A percentile compares a stretch with the other conserved stretches of the same genome.
Evolutionary conservation across 192 early-diverging fungal genomes (phyloP).

Genomic region (Coemansia javaensis): DNA sequence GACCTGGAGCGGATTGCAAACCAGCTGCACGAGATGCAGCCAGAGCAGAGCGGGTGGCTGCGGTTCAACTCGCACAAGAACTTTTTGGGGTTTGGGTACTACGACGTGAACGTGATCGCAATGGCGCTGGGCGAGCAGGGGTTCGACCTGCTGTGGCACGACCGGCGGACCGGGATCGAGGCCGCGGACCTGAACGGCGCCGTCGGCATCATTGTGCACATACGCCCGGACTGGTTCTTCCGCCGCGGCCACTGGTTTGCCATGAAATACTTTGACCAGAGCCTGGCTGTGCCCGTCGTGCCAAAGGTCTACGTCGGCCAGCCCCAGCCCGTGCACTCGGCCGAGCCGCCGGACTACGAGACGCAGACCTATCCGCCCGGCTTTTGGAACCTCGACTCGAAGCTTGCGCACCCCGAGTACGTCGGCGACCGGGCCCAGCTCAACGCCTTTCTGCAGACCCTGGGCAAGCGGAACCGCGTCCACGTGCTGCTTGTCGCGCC

Average conservation of each 20-base stretch:
- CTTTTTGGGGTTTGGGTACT: conserved; percentile 45
- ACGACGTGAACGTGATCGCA: conserved; percentile 50
- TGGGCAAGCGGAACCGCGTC: conserved; percentile 32
- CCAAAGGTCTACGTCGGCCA: conserved; percentile 24
- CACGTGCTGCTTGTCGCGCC: conserved; percentile 40
- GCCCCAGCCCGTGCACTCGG: conserved; percentile 28
- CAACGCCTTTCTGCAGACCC: conserved; percentile 18
- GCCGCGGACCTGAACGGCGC: conserved; percentile 17
- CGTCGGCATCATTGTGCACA: conserved; percentile 43
- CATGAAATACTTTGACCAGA: conserved; percentile 27
- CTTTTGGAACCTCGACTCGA: conserved; percentile 49
- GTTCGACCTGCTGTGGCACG: conserved; percentile 39
- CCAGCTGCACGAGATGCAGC: conserved; percentile 28
- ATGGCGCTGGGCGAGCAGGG: conserved; percentile 36
- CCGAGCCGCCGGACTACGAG: conserved; percentile 23
- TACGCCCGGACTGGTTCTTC: conserved; percentile 43
- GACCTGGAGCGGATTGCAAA: conserved; percentile 48
- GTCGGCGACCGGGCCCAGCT: conserved; percentile 27
- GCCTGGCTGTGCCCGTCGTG: conserved; percentile 21
- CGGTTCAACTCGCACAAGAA: conserved; percentile 46
- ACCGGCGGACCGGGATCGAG: conserved; percentile 27
- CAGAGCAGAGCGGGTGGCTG: conserved; percentile 27
- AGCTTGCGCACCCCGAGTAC: conserved; percentile 27
- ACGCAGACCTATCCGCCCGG: conserved; percentile 20
- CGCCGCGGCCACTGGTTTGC: conserved; percentile 48